Evolutionary conservation across 805 yeast species (phyloP), one percentile per base, ranked within the genome.

Genomic region (Cyberlindnera euphorbiae): DNA sequence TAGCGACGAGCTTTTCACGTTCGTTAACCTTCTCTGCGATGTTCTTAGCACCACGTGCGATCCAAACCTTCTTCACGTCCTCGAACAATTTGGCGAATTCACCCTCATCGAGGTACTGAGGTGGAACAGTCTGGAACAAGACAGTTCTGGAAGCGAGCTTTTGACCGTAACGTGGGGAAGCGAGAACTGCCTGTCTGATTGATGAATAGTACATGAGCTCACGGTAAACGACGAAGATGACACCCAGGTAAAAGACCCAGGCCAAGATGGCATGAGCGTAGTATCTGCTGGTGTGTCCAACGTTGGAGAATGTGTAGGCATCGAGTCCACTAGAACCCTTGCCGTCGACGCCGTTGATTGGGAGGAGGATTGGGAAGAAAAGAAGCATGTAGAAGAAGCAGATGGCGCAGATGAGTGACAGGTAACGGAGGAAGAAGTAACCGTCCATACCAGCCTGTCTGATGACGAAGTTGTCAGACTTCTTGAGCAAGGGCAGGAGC

Each of bases 371-470:
- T 7, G 82, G 79, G 69, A 74, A 77, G 6, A 77, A 63, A 19
- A 77, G 49, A 4, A 72, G 21, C 36, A 76, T 58, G 5, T 85
- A 83, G 29, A 77, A 62, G 1, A 77, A 67, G 39, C 79, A 75
- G 27, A 77, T 55, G 6, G 64, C 42, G 10, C 74, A 64, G 44
- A 86, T 64, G 25, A 82, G 52, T 33, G 74, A 69, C 19, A 93
- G 59, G 55, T 83, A 93, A 46, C 98, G 70, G 43, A 88, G 62
- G 58, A 89, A 90, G 55, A 93, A 80, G 64, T 85, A 90, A 5
- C 96, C 97, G 56, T 90, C 97, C n/a, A 90, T 57, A 13, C 97
- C 97, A 15, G 93, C 82, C 52, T 90, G 94, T 46, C 81, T 79
- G 41, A 90, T 75, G 37, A 89, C 69, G 53, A 84, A 84, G 32